A percentile compares a stretch with the other conserved stretches of the same genome.
phyloP scores from a whole-genome alignment of 2,329 filamentous ascomycete species.

The Penicillium sp. region DNA sequence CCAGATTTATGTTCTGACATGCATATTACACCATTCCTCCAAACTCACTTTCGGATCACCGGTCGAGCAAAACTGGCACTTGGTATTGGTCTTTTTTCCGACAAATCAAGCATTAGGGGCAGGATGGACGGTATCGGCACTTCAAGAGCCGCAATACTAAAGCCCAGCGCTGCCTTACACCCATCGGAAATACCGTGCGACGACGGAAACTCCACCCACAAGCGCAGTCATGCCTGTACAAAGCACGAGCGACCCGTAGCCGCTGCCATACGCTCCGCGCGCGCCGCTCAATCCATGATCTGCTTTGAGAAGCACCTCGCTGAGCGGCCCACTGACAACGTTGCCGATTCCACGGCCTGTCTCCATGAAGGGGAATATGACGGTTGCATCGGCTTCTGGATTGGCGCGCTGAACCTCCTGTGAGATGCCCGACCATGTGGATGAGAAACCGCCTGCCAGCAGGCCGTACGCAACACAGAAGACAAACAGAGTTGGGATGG shows the following conservation, averaged over 20 bases:
- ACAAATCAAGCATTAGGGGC: too few species aligned
- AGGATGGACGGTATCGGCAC: too few species aligned
- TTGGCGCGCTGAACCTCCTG: constrained; percentile 18
- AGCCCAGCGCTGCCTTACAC: constrained; percentile 1
- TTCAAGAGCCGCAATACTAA: background rate
- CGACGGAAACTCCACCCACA: constrained; percentile 17
- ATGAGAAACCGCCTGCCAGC: constrained; percentile 20
- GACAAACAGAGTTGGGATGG: constrained; percentile 15
- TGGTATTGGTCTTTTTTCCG: too few species aligned
- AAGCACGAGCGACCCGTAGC: constrained; percentile 19
- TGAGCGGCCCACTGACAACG: constrained; percentile 21
- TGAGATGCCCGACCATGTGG: constrained; percentile 23
- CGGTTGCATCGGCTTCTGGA: constrained; percentile 15
- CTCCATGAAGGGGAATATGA: constrained; percentile 26
- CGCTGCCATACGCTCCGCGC: constrained; percentile 19
- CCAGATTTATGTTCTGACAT: too few species aligned
- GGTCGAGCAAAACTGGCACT: too few species aligned
- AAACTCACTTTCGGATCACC: too few species aligned
- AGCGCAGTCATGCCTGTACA: constrained; percentile 22
- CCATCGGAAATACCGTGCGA: constrained; percentile 16
- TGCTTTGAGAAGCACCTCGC: constrained; percentile 19
- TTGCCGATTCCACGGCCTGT: constrained; percentile 22
- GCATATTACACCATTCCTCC: too few species aligned
- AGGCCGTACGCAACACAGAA: constrained; percentile 23
- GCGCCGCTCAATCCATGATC: constrained; percentile 13